Base-by-base conservation (phyloP, 208 protist species). In the Trypanosoma avium region DNA sequence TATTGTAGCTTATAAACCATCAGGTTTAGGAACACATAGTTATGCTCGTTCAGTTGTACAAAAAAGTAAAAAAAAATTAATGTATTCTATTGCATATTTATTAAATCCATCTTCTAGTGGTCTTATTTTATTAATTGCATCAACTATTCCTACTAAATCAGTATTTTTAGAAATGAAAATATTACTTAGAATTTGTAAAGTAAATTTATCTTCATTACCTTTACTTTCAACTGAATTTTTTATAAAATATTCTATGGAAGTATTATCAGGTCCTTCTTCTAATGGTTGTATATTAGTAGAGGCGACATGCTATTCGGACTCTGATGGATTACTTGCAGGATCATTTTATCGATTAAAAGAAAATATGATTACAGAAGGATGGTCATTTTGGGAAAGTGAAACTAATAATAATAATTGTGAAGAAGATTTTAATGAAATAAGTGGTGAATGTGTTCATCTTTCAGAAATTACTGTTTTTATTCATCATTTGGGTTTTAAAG, bases 141-240 rank as follows among this genome's bases (percentile, higher is more conserved):
- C 48, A 3, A 48, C 47, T 7, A 62, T 79, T 43, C 47, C 73
- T n/a, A 66, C 66, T 5, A 71, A 73, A 35, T 22, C 60, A 24
- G 58, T 88, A 50, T 27, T 43, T 9, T 24, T 84, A n/a, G 66
- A 54, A 26, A 48, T 83, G 61, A 74, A 58, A 7, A 27, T 74
- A 3, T 35, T 81, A 17, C 58, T 77, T 1, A 64, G 70, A 2
- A 15, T 73, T 6, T 47, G 38, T 59, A 49, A 58, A 24, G 46
- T 55, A 22, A 40, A 10, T 7, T 40, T 55, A 4, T 22, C 55
- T 0, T 57, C 62, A 21, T 61, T 79, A 50, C 74, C 82, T 35
- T 55, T 89, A 42, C 36, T 89, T 8, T 83, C 79, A 19, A 80
- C 76, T 4, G 29, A 66, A 5, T 89, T 89, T 50, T 85, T 81